phyloP scores from a whole-genome alignment of 176 grass and related monocot genomes.

The Bothriochloa decipiens region DNA sequence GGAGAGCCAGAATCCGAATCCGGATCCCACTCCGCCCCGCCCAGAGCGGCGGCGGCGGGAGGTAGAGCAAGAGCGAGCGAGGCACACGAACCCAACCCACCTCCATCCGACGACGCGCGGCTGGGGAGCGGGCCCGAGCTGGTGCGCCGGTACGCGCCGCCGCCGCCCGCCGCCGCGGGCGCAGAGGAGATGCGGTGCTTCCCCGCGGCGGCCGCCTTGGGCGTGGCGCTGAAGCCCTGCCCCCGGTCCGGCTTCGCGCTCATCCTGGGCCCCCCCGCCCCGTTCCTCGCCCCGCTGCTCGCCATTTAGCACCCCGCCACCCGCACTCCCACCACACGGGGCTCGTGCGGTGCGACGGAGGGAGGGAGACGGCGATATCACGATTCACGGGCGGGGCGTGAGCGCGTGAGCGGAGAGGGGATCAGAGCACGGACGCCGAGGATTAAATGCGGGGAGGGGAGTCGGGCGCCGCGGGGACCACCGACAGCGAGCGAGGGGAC shows the following conservation, averaged over 20 bases:
- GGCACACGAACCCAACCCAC: constrained; percentile 19
- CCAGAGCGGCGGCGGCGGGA: too few species aligned
- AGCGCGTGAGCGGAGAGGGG: background rate
- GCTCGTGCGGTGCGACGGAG: constrained; percentile 8
- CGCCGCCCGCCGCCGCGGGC: constrained; percentile 41
- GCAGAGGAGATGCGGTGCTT: constrained; percentile 66
- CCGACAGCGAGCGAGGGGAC: constrained; percentile 30
- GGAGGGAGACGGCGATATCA: constrained; percentile 1
- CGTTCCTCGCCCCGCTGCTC: constrained; percentile 57
- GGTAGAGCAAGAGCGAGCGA: background rate
- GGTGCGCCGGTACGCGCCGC: constrained; percentile 50
- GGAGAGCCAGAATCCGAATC: constrained; percentile 47
- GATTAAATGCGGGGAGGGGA: constrained; percentile 49
- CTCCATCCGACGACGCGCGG: constrained; percentile 65
- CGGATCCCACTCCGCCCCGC: background rate
- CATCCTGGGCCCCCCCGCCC: constrained; percentile 43
- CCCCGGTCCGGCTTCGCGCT: constrained; percentile 65
- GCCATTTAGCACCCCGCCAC: constrained; percentile 44
- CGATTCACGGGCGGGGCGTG: constrained; percentile 40
- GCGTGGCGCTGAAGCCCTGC: constrained; percentile 59
- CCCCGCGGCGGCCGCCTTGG: constrained; percentile 61
- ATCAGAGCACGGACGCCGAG: constrained; percentile 23
- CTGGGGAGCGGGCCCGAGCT: constrained; percentile 61
- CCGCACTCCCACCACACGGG: constrained; percentile 4
- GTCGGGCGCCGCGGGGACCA: constrained; percentile 5